Base-by-base conservation (phyloP, 2,329 filamentous ascomycete genomes). In the Cercospora sesami region DNA sequence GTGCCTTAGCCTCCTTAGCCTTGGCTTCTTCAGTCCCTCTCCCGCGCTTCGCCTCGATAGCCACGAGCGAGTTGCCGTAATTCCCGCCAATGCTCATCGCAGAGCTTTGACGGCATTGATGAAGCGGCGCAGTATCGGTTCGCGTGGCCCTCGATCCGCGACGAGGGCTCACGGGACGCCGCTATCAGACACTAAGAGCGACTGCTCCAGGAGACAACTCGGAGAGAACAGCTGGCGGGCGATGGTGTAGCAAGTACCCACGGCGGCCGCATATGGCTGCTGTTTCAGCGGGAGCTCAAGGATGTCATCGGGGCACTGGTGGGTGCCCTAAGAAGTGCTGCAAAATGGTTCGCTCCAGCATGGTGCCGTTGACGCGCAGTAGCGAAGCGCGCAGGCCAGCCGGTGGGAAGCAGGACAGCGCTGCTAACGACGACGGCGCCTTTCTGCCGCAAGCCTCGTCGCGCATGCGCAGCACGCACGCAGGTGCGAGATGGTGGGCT, bases 391-490 rank as follows among this genome's bases (percentile, higher is more conserved):
- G 64, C 64, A 60, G 48, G 28, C 59, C 48, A 26, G 36, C 36
- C 36, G 36, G 36, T 42, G 36, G 36, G 36, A 42, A 42, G 36
- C 36, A 42, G 36, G 16, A 42, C 36, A n/a, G 48, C 23, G 48
- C 48, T 53, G 48, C 48, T 53, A 53, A 16, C 21, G 48, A 23
- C 48, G 48, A 23, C 48, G 48, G 39, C 33, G 36, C 57, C 42
- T 26, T n/a, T 14, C 60, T 63, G 42, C 58, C 60, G 60, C 60
- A 67, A 33, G 65, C 60, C 60, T 45, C 59, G 26, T 42, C 39
- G 53, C 28, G 16, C 18, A 26, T 7, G 31, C 36, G 31, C 31
- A 33, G 31, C 31, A 33, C 26, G 10, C n/a, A 21, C 4, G 30
- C 33, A 14, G 30, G 23, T 36, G 33, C 16, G 12, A 36, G 30